Conservation (phyloP, 2,329 filamentous ascomycete species). For the Aureobasidium sp. region DNA sequence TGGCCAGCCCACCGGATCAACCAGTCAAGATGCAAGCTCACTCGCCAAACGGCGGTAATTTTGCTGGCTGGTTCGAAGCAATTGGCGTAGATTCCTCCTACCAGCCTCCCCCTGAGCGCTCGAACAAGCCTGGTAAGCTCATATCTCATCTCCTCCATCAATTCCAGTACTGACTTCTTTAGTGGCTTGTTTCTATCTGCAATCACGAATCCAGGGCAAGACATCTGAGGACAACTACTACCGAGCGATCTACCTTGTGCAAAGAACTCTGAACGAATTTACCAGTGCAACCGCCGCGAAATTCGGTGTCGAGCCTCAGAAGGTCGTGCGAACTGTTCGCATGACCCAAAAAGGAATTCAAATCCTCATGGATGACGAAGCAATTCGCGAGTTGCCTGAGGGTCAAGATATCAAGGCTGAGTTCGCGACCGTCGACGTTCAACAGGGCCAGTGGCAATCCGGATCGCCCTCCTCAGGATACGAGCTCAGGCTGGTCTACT, state of each 20-base stretch:
- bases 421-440: conserved; percentile 50
- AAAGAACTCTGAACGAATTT: conserved; percentile 69
- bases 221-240: conserved; percentile 57
- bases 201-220: conserved; percentile 46
- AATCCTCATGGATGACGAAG: conserved; percentile 84
- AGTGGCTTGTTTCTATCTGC: conserved; percentile 84
- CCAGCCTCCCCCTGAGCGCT: conserved; percentile 65
- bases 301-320: conserved; percentile 68
- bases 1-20: conserved; percentile 44
- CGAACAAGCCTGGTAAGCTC: conserved; percentile 57
- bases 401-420: conserved; percentile 81
- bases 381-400: conserved; percentile 74
- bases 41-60: conserved; percentile 55
- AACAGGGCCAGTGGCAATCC: conserved; percentile 42
- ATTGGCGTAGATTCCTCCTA: conserved; percentile 84
- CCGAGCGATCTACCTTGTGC: conserved; percentile 76
- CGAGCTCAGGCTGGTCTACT: conserved; percentile 45
- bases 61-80: conserved; percentile 83
- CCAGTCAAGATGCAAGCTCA: conserved; percentile 50
- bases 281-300: conserved; percentile 67
- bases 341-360: conserved; percentile 68
- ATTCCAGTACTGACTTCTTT: conserved; percentile 24
- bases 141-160: conserved; percentile 13
- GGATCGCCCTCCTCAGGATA: conserved; percentile 38
- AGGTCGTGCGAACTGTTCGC: conserved; percentile 64